Evolutionary conservation across 129 eudicot genomes (phyloP).

Genomic region (Glebionis coronaria): DNA sequence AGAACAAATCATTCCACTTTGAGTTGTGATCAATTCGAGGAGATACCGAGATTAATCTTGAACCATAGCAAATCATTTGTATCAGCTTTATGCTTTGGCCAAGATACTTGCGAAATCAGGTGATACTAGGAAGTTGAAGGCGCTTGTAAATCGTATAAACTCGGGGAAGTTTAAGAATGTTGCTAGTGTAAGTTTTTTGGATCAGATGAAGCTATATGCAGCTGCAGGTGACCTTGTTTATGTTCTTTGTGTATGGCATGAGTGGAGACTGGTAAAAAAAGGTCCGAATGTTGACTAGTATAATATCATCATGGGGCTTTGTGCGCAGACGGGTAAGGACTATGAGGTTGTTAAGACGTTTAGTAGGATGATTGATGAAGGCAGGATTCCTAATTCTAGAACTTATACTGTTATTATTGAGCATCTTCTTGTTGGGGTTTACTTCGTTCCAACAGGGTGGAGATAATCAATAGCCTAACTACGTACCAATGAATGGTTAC

Average conservation of each 20-base stretch:
- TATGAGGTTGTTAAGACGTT: constrained; percentile 63
- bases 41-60: no score
- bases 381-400: constrained; percentile 71
- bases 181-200: constrained; percentile 57
- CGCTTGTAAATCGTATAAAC: constrained; percentile 59
- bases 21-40: no score
- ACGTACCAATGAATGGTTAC: no score
- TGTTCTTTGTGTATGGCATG: constrained; percentile 65
- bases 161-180: constrained; percentile 65
- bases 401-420: constrained; percentile 73
- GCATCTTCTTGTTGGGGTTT: no score
- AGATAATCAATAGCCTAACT: no score
- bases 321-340: constrained; percentile 54
- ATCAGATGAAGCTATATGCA: constrained; percentile 71
- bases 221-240: constrained; percentile 60
- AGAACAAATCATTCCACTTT: no score
- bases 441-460: no score
- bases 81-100: constrained; percentile 58
- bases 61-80: no score
- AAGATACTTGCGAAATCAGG: constrained; percentile 64
- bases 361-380: constrained; percentile 61
- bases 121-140: constrained; percentile 48
- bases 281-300: constrained; percentile 64
- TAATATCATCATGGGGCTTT: constrained; percentile 66
- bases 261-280: constrained; percentile 48